A percentile compares a stretch with the other conserved stretches of the same genome.
phyloP scores from a whole-genome alignment of 2,329 filamentous ascomycete species.

The Zasmidium cellare region DNA sequence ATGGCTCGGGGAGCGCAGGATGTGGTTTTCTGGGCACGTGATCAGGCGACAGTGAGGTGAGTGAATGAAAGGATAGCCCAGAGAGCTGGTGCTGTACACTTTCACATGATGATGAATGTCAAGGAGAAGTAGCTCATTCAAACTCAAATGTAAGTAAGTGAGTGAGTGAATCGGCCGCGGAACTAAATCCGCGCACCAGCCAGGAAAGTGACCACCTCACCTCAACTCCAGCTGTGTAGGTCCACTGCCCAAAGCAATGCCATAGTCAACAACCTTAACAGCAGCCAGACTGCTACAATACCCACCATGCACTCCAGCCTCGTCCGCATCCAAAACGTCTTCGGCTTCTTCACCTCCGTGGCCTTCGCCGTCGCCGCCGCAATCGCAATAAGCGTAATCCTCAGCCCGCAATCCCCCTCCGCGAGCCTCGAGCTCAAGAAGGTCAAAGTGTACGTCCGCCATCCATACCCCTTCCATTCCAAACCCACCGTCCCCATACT shows the following conservation, averaged over 20 bases:
- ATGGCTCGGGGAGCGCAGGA: too few relatives aligned
- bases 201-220: neutral
- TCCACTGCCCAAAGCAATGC: neutral
- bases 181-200: neutral
- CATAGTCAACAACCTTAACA: neutral
- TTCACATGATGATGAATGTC: too few relatives aligned
- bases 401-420: constrained; percentile 66
- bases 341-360: constrained; percentile 97
- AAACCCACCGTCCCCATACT: neutral
- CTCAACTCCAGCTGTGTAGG: neutral
- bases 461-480: neutral
- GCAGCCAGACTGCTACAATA: constrained; percentile 4
- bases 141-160: neutral
- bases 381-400: constrained; percentile 77
- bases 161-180: neutral
- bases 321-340: constrained; percentile 85
- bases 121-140: too few relatives aligned
- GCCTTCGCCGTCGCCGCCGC: constrained; percentile 76
- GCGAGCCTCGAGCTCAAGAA: constrained; percentile 68
- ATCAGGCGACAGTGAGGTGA: neutral
- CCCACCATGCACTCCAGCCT: constrained; percentile 80
- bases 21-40: too few relatives aligned
- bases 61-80: neutral
- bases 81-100: too few relatives aligned
- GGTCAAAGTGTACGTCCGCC: constrained; percentile 76